Conservation (phyloP, 148 eudicot genomes). For the Polygonum maritimum region DNA sequence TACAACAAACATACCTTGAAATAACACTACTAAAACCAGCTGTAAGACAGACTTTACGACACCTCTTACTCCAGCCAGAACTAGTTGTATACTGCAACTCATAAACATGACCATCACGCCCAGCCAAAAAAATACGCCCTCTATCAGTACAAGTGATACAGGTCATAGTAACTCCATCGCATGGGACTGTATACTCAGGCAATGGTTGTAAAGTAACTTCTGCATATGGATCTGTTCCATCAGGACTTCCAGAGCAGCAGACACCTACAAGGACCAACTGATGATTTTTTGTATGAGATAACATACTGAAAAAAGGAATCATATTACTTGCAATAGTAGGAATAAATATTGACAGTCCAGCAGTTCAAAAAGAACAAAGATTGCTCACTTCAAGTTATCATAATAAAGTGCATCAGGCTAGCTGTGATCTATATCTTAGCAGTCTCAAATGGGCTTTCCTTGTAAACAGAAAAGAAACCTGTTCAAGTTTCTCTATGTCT, state of each 20-base stretch:
- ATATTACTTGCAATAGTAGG: neutral
- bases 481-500: neutral
- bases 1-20: constrained; percentile 50
- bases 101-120: constrained; percentile 93
- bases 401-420: neutral
- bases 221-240: constrained; percentile 88
- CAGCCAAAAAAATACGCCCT: constrained; percentile 87
- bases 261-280: constrained; percentile 95
- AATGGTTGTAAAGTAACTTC: constrained; percentile 85
- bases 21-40: constrained; percentile 75
- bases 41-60: constrained; percentile 95
- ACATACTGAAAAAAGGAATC: neutral
- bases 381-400: neutral
- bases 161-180: constrained; percentile 95
- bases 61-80: constrained; percentile 86
- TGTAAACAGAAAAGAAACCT: neutral
- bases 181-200: constrained; percentile 77
- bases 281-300: constrained; percentile 19
- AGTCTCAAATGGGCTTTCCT: neutral
- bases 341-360: neutral
- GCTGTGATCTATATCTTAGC: neutral
- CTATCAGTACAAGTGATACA: constrained; percentile 74
- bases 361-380: neutral
- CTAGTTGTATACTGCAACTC: constrained; percentile 84
- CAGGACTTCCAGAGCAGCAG: constrained; percentile 83